Percentiles rank a stretch among this genome's conserved stretches.
These are phyloP conservation scores for Misopates orontium DNA, from an alignment of 257 asterid species.

Conservation along the genomic window DNA sequence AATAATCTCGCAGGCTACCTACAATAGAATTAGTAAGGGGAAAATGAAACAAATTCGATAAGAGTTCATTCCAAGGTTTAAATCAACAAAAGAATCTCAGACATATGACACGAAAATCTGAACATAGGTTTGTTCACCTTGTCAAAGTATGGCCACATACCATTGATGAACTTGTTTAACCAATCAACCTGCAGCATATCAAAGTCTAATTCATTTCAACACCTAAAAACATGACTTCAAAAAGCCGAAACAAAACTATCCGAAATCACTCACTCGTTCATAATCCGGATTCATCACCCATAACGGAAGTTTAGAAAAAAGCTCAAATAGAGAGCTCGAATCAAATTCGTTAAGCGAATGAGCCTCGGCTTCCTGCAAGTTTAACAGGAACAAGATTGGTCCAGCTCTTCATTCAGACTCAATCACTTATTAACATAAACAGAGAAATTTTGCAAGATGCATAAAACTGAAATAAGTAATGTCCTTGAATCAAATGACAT, in stretches of 20 bases:
- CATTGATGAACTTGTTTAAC: conserved; percentile 57
- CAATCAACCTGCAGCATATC: conserved; percentile 61
- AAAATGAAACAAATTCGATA: background rate
- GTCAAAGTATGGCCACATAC: conserved; percentile 76
- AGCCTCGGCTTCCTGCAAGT: conserved; percentile 43
- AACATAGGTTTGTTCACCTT: no score
- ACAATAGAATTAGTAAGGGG: conserved; percentile 22
- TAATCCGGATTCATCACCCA: conserved; percentile 88
- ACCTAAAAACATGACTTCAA: background rate
- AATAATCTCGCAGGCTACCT: conserved; percentile 70
- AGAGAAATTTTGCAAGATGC: background rate
- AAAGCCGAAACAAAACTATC: background rate
- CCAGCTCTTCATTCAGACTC: no score
- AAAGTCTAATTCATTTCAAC: conserved; percentile 7
- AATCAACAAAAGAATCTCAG: conserved; percentile 5
- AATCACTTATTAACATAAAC: no score
- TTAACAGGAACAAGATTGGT: background rate
- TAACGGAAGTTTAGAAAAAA: conserved; percentile 63
- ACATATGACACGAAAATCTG: no score
- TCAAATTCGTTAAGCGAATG: conserved; percentile 39
- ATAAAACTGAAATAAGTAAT: no score
- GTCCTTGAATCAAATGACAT: no score
- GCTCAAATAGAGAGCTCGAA: conserved; percentile 42
- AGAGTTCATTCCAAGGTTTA: background rate
- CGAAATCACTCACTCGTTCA: conserved; percentile 52